Evolutionary conservation across 2,329 filamentous ascomycete species (phyloP).

Genomic region (Aureobasidium sp.): DNA sequence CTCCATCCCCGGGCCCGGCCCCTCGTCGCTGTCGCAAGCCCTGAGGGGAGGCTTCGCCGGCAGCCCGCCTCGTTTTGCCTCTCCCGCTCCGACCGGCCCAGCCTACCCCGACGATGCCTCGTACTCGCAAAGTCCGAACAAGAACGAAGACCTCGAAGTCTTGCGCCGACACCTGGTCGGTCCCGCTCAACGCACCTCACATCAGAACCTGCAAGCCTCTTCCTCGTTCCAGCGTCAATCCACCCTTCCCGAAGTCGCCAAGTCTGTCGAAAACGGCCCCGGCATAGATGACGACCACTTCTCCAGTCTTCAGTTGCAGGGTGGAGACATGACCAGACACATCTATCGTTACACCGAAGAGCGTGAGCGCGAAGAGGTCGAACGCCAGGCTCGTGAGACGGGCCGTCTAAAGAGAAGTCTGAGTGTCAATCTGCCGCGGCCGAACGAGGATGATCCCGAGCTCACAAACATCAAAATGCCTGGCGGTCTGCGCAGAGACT

Average conservation of each 20-base stretch:
- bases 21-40: slow-evolving; percentile 83
- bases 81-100: slow-evolving; percentile 44
- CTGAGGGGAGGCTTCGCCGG: slow-evolving; percentile 64
- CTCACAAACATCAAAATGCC: slow-evolving; percentile 88
- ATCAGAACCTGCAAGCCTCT: slow-evolving; percentile 20
- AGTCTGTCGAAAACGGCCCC: slow-evolving; percentile 16
- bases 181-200: slow-evolving; percentile 40
- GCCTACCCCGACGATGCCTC: slow-evolving; percentile 33
- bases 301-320: slow-evolving; percentile 84
- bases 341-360: slow-evolving; percentile 97
- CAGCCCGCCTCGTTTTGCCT: slow-evolving; percentile 60
- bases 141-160: slow-evolving; percentile 83
- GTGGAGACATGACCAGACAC: slow-evolving; percentile 85
- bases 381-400: slow-evolving; percentile 50
- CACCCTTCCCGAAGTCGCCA: slow-evolving; percentile 21
- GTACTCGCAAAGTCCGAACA: slow-evolving; percentile 48
- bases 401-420: slow-evolving; percentile 66
- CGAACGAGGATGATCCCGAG: slow-evolving; percentile 70
- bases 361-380: slow-evolving; percentile 69
- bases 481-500: slow-evolving; percentile 87
- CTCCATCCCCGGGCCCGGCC: slow-evolving; percentile 64
- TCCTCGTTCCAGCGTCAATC: slow-evolving; percentile 21
- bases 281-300: slow-evolving; percentile 58
- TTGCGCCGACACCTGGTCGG: slow-evolving; percentile 81
- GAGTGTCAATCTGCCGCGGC: slow-evolving; percentile 73